Base-by-base conservation (phyloP, 306 rosid genomes). In the Quercus alba region DNA sequence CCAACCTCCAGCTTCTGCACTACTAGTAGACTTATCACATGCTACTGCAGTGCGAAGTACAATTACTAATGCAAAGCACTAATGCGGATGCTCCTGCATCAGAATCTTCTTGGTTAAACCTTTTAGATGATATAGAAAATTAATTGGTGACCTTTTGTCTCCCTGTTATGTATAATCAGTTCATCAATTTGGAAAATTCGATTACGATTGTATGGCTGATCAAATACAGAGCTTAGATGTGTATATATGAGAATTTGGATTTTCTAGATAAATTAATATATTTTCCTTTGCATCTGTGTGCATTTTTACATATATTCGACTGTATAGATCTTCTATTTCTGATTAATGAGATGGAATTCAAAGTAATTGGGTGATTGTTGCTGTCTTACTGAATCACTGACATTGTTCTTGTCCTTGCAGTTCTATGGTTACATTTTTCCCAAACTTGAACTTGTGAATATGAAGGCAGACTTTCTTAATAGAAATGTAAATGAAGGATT, bases 401-500 rank as follows among this genome's bases (percentile, higher is more conserved):
- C 54, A 75, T 51, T 19, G 70, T 77, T 83, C 5, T 54, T 88
- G 59, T 56, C 26, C 70, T 79, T 89, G 91, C 91, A 95, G 99
- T 91, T 89, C 84, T 89, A 91, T 77, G 80, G 92, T 54, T 90
- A 90, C 80, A 73, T 95, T 51, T 90, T 86, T 83, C 97, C 97
- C 52, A 93, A 95, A 78, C 92, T 93, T 72, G 86, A 87, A 75
- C 88, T 95, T 83, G 97, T 95, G 72, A 93, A 93, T 84, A 95
- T 93, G 97, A 95, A 91, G 89, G 83, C 91, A 11, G 98, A 88
- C 76, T 95, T 95, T 84, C 95, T 93, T 19, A 90, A 95, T 78
- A 89, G 99, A 82, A 95, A 91, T 87, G 99, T 95, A 28, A 95
- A 95, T 75, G 92, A 93, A 89, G 98, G 99, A 75, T 95, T 95